Base-by-base conservation (phyloP, 495 filamentous ascomycete species). In the Podospora pseudoanserina region DNA sequence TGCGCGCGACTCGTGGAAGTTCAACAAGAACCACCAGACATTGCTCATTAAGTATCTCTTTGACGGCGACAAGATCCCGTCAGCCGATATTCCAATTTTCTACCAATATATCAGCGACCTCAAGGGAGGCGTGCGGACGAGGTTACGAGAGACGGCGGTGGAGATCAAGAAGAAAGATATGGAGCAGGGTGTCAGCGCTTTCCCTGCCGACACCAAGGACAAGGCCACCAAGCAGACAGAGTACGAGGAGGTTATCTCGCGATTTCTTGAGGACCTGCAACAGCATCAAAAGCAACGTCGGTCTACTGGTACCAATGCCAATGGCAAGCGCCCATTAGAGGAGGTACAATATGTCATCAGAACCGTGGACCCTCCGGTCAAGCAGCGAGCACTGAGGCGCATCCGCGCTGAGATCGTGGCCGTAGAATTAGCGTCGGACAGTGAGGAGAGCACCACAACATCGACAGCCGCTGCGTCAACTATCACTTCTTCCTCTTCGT, bases 11-110 rank as follows among this genome's bases (percentile, higher is more conserved):
- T 81, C 79, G 53, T 97, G 93, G 93, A 97, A 96, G 78, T 97
- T 97, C 81, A 94, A 94, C 81, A 97, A 97, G 81, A 90, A 89
- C 65, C 86, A 91, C 74, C 92, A 96, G 79, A 91, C 87, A 18
- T 86, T 90, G 65, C 79, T 97, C 18, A 86, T 97, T 76, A 94
- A 93, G 79, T 87, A 95, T 75, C 77, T 91, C 26, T 91, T 94
- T 72, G 87, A 90, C 66, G 75, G 87, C 60, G 81, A 87, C 61
- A 85, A 77, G 66, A 69, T 96, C 19, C 91, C 92, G 0, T 77
- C 87, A 11, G 76, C 81, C 62, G 87, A 92, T 74, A 86, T 90
- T 66, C 70, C 81, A 20, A 82, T 87, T 11, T 86, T 96, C 28
- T 82, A 88, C 67, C 76, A 81, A 23, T 96, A 96, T 76, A 81